Base-by-base conservation (phyloP, 192 early-diverging fungal genomes). In the Phlyctochytrium bullatum region DNA sequence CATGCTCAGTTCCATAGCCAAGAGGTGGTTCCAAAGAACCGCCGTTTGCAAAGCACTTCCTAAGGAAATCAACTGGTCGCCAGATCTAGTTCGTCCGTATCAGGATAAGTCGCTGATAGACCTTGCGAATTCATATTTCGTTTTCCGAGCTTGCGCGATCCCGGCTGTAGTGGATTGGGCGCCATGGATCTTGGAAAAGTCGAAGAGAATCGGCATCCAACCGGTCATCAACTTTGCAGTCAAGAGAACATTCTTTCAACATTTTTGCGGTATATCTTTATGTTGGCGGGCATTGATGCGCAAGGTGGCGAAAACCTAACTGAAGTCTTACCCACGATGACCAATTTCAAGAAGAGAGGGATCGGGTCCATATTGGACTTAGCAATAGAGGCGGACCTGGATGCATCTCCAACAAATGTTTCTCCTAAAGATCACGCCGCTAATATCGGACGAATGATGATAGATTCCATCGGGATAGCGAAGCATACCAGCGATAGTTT, bases 351-450 rank as follows among this genome's bases (percentile, higher is more conserved):
- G 60, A 40, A 69, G 30, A 32, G 61, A 14, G 84, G 88, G 2
- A 86, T 98, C 69, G 89, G 91, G n/a, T 86, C 87, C 34, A 95
- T 96, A 65, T 83, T 98, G 28, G 92, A 93, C 76, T 78, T 92
- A 12, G 90, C 91, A 6, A 83, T 93, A 24, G 95, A 98, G 75
- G 80, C 69, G 36, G 75, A 75, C 52, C 65, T 65, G 67, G 80
- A 61, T 57, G 79, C 71, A 17, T 56, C 73, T 23, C 31, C 68
- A 2, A 69, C 69, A 1, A 28, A 56, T 1, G 67, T 67, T n/a
- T 40, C 59, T 16, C 74, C 79, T 2, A 71, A 75, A 34, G 67
- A 76, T 23, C 60, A 65, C 1, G 52, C 92, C 33, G 88, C 89
- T 51, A 76, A 85, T 17, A 81, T 92, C 63, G 81, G 86, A 6